Conservation (phyloP, 2,329 filamentous ascomycete genomes). For the Colletotrichum cuscutae region DNA sequence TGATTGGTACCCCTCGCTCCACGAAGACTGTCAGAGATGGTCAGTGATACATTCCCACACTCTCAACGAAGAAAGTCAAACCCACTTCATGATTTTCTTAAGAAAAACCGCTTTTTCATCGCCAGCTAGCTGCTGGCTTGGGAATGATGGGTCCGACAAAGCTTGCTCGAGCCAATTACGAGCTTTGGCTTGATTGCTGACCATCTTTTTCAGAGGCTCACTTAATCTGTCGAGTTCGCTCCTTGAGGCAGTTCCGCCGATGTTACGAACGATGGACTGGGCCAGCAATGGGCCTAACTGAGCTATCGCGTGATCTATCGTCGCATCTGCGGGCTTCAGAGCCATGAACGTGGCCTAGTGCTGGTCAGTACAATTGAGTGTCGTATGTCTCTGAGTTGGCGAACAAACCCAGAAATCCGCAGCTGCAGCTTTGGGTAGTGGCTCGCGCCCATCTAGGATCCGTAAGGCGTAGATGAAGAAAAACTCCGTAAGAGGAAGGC, state of each 20-base stretch:
- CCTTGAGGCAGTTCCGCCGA: constrained; percentile 74
- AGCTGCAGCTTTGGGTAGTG: constrained; percentile 78
- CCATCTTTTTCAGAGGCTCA: constrained; percentile 77
- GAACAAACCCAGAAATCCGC: constrained; percentile 78
- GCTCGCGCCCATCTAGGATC: constrained; percentile 76
- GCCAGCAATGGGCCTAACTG: constrained; percentile 72
- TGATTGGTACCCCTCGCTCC: constrained; percentile 73
- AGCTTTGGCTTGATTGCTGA: constrained; percentile 64
- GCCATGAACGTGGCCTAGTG: constrained; percentile 63
- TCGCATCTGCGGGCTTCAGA: constrained; percentile 55
- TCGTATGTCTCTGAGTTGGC: too few species aligned
- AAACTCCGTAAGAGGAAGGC: constrained; percentile 67
- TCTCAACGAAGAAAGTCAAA: constrained; percentile 10
- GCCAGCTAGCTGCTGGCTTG: constrained; percentile 66
- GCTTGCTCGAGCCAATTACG: constrained; percentile 73
- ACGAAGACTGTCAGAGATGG: constrained; percentile 60
- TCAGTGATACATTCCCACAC: not conserved
- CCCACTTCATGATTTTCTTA: constrained; percentile 72
- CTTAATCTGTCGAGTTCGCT: constrained; percentile 78
- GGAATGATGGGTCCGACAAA: constrained; percentile 65
- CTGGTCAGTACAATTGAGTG: not conserved
- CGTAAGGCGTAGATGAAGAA: constrained; percentile 79
- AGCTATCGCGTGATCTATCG: constrained; percentile 60
- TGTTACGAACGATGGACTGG: constrained; percentile 69
- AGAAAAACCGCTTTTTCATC: constrained; percentile 73